Evolutionary conservation across 2,329 filamentous ascomycete species (phyloP), one percentile per base, ranked within the genome.

Genomic region (Penicillium sp.): DNA sequence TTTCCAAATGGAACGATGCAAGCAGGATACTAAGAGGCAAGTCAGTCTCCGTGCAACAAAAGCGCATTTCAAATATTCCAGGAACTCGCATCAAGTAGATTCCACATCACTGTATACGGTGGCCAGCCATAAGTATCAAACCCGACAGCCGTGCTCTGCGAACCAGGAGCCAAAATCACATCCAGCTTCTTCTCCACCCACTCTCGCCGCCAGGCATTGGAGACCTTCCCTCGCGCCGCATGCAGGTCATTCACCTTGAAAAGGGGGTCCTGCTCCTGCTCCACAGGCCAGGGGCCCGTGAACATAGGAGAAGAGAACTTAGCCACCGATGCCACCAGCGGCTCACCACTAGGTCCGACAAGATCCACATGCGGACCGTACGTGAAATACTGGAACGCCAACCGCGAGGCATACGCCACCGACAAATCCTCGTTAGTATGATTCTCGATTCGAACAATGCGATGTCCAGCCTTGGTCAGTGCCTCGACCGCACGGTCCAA

Each of bases 91-190:
- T 85, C 81, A 4, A 85, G 63, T 9, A 85, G 22, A 59, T 86
- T 87, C 68, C 78, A 78, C 33, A 85, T 60, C 18, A 79, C 66
- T 0, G 83, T 85, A 67, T 80, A 86, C 9, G 66, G 57, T 9
- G 69, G 66, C 65, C 64, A 70, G 3, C 67, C 71, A 50, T 64
- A 74, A 0, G 73, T 77, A 66, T 86, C 83, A 65, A 85, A 81
- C 18, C 72, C 73, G 0, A 82, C 78, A 0, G 84, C 83, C 0
- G 82, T 84, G 13, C 73, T 78, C 62, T 82, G 80, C 6, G 82
- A 79, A 3, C 77, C 76, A 3, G 81, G 77, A 54, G 76, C 77
- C n/a, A 87, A 53, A 0, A 86, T 68, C 0, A 78, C 79, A 69
- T 86, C 84, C 4, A 86, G 69, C 7, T 73, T 66, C 18, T 82